Percentiles rank a stretch among this genome's conserved stretches.
These are phyloP conservation scores for Penicillium italicum DNA, from an alignment of 2,329 filamentous ascomycete genomes.

Conservation along the genomic window DNA sequence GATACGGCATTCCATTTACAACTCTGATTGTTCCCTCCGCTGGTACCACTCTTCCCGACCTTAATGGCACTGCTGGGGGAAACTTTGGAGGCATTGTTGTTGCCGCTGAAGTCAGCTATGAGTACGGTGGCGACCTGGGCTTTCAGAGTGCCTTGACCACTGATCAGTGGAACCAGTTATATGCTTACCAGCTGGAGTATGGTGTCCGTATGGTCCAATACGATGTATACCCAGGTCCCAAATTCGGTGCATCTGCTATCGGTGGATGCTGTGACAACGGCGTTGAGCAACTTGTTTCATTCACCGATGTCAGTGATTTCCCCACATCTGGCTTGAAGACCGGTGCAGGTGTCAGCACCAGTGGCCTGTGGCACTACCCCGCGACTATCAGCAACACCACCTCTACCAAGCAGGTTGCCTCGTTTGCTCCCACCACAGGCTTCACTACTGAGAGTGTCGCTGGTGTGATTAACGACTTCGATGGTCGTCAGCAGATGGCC, in stretches of 20 bases:
- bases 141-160: slow-evolving; percentile 55
- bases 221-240: slow-evolving; percentile 54
- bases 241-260: slow-evolving; percentile 46
- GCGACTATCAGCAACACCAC: slow-evolving; percentile 53
- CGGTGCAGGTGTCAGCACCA: slow-evolving; percentile 48
- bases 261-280: slow-evolving; percentile 49
- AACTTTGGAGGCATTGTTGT: slow-evolving; percentile 60
- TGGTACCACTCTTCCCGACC: slow-evolving; percentile 50
- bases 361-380: slow-evolving; percentile 58
- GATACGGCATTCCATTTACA: slow-evolving; percentile 60
- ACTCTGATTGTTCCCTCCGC: slow-evolving; percentile 53
- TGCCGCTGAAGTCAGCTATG: slow-evolving; percentile 53
- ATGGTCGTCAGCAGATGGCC: slow-evolving; percentile 58
- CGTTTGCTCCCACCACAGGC: slow-evolving; percentile 48
- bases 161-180: slow-evolving; percentile 55
- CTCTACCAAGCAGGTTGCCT: slow-evolving; percentile 54
- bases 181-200: slow-evolving; percentile 56
- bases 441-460: slow-evolving; percentile 46
- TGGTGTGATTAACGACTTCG: slow-evolving; percentile 58
- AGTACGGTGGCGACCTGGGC: slow-evolving; percentile 45
- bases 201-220: slow-evolving; percentile 60
- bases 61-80: slow-evolving; percentile 51
- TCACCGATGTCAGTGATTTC: slow-evolving; percentile 55
- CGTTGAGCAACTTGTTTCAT: slow-evolving; percentile 52
- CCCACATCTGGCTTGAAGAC: slow-evolving; percentile 53